These are phyloP conservation scores for Microsporum ferrugineum DNA, from an alignment of 2,329 filamentous ascomycete genomes.

Conservation along the genomic window DNA sequence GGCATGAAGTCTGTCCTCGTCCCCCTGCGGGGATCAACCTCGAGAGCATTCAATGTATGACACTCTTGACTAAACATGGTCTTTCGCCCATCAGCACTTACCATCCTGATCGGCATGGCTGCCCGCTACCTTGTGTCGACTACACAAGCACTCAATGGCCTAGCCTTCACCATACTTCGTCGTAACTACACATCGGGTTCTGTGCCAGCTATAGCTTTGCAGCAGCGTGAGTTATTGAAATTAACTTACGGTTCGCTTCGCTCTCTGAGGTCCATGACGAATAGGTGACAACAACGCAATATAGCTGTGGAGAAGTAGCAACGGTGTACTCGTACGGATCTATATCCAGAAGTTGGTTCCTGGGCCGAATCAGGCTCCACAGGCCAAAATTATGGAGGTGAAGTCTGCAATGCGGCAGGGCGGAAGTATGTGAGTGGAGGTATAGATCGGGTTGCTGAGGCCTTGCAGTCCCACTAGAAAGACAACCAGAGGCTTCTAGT, in stretches of 20 bases:
- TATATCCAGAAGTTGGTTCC: not conserved
- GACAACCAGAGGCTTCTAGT: not conserved
- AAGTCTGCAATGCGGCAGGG: not conserved
- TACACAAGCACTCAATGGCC: too few species aligned
- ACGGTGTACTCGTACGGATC: not conserved
- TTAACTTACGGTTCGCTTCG: not conserved
- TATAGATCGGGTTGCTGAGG: not conserved
- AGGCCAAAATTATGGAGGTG: not conserved
- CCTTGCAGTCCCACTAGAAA: not conserved
- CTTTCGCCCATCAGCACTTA: too few species aligned
- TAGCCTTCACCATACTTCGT: too few species aligned
- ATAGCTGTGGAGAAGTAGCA: not conserved
- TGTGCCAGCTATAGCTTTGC: too few species aligned
- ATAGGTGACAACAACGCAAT: not conserved
- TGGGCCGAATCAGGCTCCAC: not conserved
- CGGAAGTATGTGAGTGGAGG: not conserved
- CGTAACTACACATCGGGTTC: too few species aligned
- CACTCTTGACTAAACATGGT: too few species aligned
- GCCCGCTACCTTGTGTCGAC: too few species aligned
- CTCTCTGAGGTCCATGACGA: not conserved
- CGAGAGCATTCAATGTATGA: too few species aligned
- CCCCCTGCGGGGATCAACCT: too few species aligned
- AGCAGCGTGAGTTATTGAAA: too few species aligned
- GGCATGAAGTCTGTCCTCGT: too few species aligned
- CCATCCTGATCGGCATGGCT: too few species aligned